These are phyloP conservation scores for Huntiella moniliformis DNA, from an alignment of 2,329 filamentous ascomycete species.

Conservation along the genomic window DNA sequence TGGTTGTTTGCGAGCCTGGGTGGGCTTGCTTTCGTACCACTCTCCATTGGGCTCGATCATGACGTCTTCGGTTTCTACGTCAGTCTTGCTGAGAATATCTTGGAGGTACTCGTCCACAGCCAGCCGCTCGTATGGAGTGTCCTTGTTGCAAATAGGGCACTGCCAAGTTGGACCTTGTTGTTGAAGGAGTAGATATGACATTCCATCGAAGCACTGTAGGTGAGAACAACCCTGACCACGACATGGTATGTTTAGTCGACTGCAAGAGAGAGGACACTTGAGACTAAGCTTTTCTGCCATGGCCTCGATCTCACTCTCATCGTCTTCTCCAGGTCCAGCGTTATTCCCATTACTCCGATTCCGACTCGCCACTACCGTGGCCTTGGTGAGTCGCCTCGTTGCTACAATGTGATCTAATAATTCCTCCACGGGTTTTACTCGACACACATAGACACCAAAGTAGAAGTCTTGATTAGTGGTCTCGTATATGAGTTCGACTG, in stretches of 20 bases:
- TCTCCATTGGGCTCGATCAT: slow-evolving; percentile 73
- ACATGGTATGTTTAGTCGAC: slow-evolving; percentile 62
- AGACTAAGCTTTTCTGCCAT: slow-evolving; percentile 78
- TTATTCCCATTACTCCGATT: slow-evolving; percentile 19
- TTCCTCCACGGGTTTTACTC: slow-evolving; percentile 48
- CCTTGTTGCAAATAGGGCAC: slow-evolving; percentile 85
- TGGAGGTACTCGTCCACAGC: slow-evolving; percentile 80
- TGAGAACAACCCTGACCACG: slow-evolving; percentile 67
- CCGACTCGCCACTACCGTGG: slow-evolving; percentile 72
- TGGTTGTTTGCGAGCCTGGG: background rate
- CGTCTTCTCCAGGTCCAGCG: background rate
- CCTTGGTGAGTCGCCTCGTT: slow-evolving; percentile 57
- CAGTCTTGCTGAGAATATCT: slow-evolving; percentile 63
- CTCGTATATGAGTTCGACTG: slow-evolving; percentile 74
- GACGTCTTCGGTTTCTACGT: slow-evolving; percentile 58
- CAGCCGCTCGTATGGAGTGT: slow-evolving; percentile 60
- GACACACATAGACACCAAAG: slow-evolving; percentile 57
- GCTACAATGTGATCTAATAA: slow-evolving; percentile 49
- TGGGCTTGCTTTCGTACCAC: slow-evolving; percentile 34
- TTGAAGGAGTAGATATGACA: slow-evolving; percentile 79
- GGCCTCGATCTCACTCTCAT: slow-evolving; percentile 75
- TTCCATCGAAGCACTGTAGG: slow-evolving; percentile 87
- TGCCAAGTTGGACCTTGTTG: slow-evolving; percentile 93
- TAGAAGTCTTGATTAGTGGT: slow-evolving; percentile 73
- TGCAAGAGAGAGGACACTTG: slow-evolving; percentile 79